Base-by-base conservation (phyloP, 495 filamentous ascomycete species). In the Hypomontagnella monticulosa region DNA sequence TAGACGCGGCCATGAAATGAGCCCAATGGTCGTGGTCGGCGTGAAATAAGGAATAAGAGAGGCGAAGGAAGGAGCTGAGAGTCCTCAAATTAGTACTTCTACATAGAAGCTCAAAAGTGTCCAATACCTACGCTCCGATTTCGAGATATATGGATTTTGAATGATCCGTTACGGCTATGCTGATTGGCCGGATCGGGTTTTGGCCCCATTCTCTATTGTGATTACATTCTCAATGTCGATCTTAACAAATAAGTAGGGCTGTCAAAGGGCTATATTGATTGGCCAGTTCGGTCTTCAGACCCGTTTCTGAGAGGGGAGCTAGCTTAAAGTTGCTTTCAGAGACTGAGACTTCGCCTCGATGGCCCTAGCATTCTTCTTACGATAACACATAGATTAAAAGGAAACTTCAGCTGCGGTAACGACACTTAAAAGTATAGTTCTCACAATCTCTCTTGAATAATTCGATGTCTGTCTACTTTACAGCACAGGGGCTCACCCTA, bases 211-310 rank as follows among this genome's bases (percentile, higher is more conserved):
- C 23, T 27, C 23, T 6, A 27, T 6, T 2, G 2, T 27, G 6
- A 3, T 27, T 27, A 6, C 2, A 27, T 27, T 27, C 6, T 6
- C 3, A 27, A 6, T 27, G 23, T 27, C 6, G 23, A 27, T 27
- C 23, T 27, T 27, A 6, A 27, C 23, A n/a, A n/a, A n/a, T n/a
- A n/a, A n/a, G 23, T 27, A 27, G 23, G 23, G 6, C 40, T 43
- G 12, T 16, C 7, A 43, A 20, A 38, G 19, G 38, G 14, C 5
- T 8, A 38, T 51, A 19, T 18, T 66, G 42, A 73, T 73, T 73
- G 67, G 71, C 30, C 36, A 0, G 57, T n/a, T 73, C 67, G 71
- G 71, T 53, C 38, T 67, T 23, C 41, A 12, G 33, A 44, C 58
- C 64, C 57, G 30, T 15, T 10, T n/a, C 19, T 11, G 33, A 36